Evolutionary conservation across 2,329 filamentous ascomycete genomes (phyloP), one percentile per base, ranked within the genome.

Genomic region (Curvularia sp.): DNA sequence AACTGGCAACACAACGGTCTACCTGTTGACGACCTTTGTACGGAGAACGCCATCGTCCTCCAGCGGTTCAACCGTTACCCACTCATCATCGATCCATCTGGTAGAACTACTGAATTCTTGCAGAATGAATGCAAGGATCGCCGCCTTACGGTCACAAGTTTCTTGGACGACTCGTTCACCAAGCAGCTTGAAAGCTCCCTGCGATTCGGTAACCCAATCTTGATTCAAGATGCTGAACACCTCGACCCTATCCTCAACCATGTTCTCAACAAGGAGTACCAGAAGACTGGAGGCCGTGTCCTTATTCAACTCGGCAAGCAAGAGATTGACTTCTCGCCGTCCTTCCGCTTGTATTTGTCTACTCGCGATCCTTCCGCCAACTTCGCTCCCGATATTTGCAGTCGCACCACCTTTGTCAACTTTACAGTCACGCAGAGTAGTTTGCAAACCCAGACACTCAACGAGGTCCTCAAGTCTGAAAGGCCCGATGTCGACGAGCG

Each of bases 351-450:
- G 30, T 99, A 96, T 77, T 82, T 99, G 38, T 97, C 94, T 0
- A 99, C 96, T 1, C 86, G 94, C 71, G 95, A 99, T 80, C 96
- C 96, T 1, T 99, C 96, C 41, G 94, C 95, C 25, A 92, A 89
- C 7, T 99, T 99, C 76, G 88, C 95, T 7, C 96, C 95, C 0
- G 95, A 99, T 74, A 92, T 99, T 64, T 99, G 96, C 87, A 97
- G 93, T 83, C 87, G 96, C 72, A 98, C 95, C 6, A 99, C 96
- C 0, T 97, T 99, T 79, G 95, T 99, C 84, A 99, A 99, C 80
- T 99, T 99, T 70, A 98, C 96, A 1, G 94, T 99, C 63, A 99
- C 95, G 4, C 94, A 98, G 80, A 97, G 95, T 85, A 98, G 94
- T 83, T 84, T 99, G 73, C 95, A 97, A 80, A 98, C 95, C 1